Base-by-base conservation (phyloP, 139 green algal species). In the Chlorella sp. region DNA sequence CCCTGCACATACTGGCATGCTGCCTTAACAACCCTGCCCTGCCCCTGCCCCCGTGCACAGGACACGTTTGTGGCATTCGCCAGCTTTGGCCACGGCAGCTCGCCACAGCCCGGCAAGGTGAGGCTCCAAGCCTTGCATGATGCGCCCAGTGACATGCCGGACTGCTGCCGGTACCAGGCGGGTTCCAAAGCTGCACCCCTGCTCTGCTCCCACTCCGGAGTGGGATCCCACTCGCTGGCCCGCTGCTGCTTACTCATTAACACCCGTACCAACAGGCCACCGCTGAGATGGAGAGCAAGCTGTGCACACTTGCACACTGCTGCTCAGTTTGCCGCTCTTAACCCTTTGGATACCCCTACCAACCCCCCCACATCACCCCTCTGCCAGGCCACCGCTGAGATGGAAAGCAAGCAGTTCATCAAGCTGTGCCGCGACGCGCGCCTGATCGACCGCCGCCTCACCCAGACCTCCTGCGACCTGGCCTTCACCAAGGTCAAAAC, bases 361-460 rank as follows among this genome's bases (percentile, higher is more conserved):
- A 25, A 64, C 57, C 13, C 57, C 21, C 13, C 9, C 4, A 64
- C 21, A 47, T 74, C 11, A 26, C 25, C 18, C 34, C 39, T n/a
- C 5, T 30, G 18, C 23, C 72, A 79, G 72, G 72, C 41, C 4
- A 21, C 21, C 16, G 72, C 28, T 57, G 78, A 82, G 39, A 91
- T 94, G 86, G 88, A 92, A 64, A 85, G 83, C 20, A 62, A 79
- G 44, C 80, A 88, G 68, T 96, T 95, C 85, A 88, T 75, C 41
- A 96, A 96, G 89, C 85, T 96, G 78, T 92, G 90, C 60, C 83
- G 90, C 0, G 93, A 96, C 9, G 83, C 78, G 17, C 86, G 89
- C 20, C 80, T 96, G 51, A 64, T 96, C 34, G 91, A 84, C 68
- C 74, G 67, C 41, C 16, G 70, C 28, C 86, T 93, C 30, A 93